Percentiles rank a stretch among this genome's conserved stretches.
phyloP scores from a whole-genome alignment of 2,329 filamentous ascomycete genomes.

The Epichloe aotearoae region DNA sequence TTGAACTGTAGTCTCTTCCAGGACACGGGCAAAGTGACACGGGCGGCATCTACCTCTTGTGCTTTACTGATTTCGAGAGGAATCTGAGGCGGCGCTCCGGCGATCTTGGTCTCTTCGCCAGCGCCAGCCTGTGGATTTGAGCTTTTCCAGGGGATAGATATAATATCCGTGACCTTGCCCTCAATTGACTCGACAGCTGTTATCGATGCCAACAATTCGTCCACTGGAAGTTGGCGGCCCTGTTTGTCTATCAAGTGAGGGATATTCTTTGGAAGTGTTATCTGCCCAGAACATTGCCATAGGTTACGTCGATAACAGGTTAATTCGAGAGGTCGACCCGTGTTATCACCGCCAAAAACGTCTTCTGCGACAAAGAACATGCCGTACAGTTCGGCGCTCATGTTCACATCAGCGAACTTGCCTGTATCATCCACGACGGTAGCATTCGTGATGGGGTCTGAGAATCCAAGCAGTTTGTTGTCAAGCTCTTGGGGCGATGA shows the following conservation, averaged over 20 bases:
- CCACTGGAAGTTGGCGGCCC: conserved; percentile 62
- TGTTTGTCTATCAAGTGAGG: conserved; percentile 61
- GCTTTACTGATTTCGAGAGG: conserved; percentile 41
- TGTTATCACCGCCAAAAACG: conserved; percentile 50
- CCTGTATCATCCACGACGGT: conserved; percentile 53
- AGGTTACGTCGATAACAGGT: conserved; percentile 92
- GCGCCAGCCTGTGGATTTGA: conserved; percentile 38
- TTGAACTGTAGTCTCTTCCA: conserved; percentile 96
- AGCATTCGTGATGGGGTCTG: conserved; percentile 44
- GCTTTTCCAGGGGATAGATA: conserved; percentile 93
- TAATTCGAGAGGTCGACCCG: conserved; percentile 57
- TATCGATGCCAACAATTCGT: conserved; percentile 68
- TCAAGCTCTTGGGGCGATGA: conserved; percentile 45
- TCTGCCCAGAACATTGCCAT: conserved; percentile 84
- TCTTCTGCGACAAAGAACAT: conserved; percentile 84
- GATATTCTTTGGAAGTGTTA: conserved; percentile 62
- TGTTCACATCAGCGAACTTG: conserved; percentile 47
- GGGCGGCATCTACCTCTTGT: conserved; percentile 64
- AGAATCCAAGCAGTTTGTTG: conserved; percentile 65
- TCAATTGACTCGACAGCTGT: conserved; percentile 86
- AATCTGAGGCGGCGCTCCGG: conserved; percentile 38
- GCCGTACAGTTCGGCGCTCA: conserved; percentile 67
- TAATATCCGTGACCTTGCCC: conserved; percentile 83
- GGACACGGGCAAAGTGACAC: conserved; percentile 68
- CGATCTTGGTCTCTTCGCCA: conserved; percentile 35